Conservation (phyloP, 768 basidiomycete species). For the Pisolithus albus region DNA sequence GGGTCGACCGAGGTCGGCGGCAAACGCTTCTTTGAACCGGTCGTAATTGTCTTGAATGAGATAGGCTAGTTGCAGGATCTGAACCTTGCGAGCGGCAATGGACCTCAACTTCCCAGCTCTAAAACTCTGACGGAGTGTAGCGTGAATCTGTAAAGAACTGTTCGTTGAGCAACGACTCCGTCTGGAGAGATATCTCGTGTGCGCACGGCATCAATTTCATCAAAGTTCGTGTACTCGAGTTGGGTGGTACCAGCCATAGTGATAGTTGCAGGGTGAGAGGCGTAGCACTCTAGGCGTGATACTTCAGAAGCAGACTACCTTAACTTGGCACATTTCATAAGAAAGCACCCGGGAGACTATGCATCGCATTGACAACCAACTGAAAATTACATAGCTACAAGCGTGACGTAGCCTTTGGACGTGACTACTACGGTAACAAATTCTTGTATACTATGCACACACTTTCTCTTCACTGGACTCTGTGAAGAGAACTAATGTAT, state of each 20-base stretch:
- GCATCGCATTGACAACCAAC: too few species aligned
- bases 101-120: slow-evolving; percentile 55
- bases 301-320: too few species aligned
- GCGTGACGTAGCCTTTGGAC: too few species aligned
- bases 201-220: slow-evolving; percentile 46
- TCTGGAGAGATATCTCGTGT: not conserved
- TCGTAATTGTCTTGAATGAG: slow-evolving; percentile 65
- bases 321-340: too few species aligned
- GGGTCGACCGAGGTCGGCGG: slow-evolving; percentile 58
- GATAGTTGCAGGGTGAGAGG: not conserved
- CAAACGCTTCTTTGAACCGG: slow-evolving; percentile 52
- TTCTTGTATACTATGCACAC: too few species aligned
- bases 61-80: slow-evolving; percentile 70
- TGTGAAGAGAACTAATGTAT: too few species aligned
- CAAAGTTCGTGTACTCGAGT: slow-evolving; percentile 42
- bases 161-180: not conserved
- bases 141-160: slow-evolving; percentile 41
- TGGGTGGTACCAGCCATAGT: slow-evolving; percentile 24
- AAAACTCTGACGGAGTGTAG: slow-evolving; percentile 51
- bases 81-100: slow-evolving; percentile 66
- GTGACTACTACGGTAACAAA: too few species aligned
- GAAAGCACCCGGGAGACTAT: too few species aligned
- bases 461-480: too few species aligned
- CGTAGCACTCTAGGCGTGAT: too few species aligned
- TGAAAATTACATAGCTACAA: too few species aligned